Evolutionary conservation across 164 flowering plant genomes (phyloP).

Genomic region (Santalum album): DNA sequence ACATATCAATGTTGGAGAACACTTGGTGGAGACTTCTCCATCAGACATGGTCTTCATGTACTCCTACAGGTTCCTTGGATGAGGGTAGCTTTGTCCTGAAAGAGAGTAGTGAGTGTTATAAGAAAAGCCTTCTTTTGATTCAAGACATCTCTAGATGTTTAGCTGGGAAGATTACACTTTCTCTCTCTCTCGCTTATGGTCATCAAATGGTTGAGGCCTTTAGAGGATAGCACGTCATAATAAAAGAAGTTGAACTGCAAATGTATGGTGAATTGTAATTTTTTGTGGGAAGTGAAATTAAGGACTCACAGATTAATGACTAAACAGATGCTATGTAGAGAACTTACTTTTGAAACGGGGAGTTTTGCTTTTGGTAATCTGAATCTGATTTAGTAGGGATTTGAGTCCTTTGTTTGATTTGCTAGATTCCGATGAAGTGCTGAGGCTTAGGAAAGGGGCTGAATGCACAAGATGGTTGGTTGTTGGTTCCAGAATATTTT

Average conservation of each 20-base stretch:
- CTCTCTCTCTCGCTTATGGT: neutral
- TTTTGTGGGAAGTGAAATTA: neutral
- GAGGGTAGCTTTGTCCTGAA: neutral
- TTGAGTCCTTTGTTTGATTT: neutral
- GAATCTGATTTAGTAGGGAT: neutral
- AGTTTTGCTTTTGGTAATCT: no score
- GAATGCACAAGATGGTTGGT: slow-evolving; percentile 3
- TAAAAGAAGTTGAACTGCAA: neutral
- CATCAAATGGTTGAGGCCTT: neutral
- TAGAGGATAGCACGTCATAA: neutral
- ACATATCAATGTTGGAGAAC: neutral
- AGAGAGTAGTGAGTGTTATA: neutral
- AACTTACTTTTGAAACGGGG: no score
- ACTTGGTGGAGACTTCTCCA: no score
- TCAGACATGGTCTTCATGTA: no score
- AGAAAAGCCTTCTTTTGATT: no score
- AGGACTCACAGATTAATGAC: neutral
- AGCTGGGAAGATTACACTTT: no score
- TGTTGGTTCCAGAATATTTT: neutral
- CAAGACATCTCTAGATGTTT: no score
- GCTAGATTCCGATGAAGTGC: slow-evolving; percentile 2
- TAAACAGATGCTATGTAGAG: no score
- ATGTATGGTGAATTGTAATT: neutral
- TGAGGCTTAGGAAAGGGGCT: slow-evolving; percentile 8
- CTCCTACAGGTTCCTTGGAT: no score